Base-by-base conservation (phyloP, 176 grass and related monocot genomes). In the Themeda triandra region DNA sequence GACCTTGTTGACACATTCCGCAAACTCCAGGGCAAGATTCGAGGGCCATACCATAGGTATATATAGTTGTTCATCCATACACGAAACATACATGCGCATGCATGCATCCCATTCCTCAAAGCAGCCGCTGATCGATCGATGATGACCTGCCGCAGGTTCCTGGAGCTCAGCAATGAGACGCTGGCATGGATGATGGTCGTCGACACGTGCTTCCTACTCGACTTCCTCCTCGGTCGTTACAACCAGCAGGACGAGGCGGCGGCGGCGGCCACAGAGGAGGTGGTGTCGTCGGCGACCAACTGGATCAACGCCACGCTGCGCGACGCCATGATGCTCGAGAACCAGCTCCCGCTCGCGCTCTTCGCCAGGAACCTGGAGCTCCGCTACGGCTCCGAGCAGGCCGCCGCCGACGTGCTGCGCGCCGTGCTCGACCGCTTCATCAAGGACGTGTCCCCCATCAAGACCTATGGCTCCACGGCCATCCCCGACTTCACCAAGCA, bases 181-280 rank as follows among this genome's bases (percentile, higher is more conserved):
- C 75, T 93, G 31, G 78, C 94, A 29, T 93, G 91, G 93, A 91
- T 97, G 91, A 97, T 97, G 94, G 86, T 84, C n/a, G 80, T 93
- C 10, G 91, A 97, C 53, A 92, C 27, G 66, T 86, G 51, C 63
- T 97, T 97, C 84, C 35, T 97, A 44, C 87, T 91, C 10, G 84
- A 96, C 44, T 96, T 96, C 78, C 83, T 97, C 8, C 21, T 56
- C 2, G 53, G 53, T n/a, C 53, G 53, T 23, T 92, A 93, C 79
- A 19, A 58, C 3, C 46, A 49, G 0, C 12, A 23, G 19, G 51
- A 88, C 10, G 78, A 81, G 41, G 44, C 44, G 3, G 13, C 44
- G 3, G 13, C 44, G 49, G 15, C 17, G 78, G 44, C 77, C 13
- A 49, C 78, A 27, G 85, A 82, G 62, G 87, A 80, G 75, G 21